A percentile compares a stretch with the other conserved stretches of the same genome.
phyloP scores from a whole-genome alignment of 2,329 filamentous ascomycete species.

The Ascochyta pisi region DNA sequence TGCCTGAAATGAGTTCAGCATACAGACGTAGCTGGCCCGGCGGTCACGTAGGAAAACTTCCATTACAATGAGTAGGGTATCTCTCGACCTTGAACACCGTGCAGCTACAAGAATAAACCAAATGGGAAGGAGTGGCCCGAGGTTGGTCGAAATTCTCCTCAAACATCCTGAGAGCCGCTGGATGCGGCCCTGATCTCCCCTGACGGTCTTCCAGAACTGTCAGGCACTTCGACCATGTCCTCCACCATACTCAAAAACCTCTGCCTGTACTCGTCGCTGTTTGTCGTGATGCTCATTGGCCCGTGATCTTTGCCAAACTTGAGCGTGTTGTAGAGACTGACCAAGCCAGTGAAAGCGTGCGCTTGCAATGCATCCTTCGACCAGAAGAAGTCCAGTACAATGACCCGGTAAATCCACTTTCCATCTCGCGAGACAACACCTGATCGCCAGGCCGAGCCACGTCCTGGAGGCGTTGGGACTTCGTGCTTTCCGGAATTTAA shows the following conservation, averaged over 20 bases:
- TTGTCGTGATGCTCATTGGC: constrained; percentile 77
- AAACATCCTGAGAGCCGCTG: constrained; percentile 17
- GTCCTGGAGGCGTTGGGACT: constrained; percentile 43
- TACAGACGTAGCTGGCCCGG: neutral
- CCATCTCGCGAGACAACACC: constrained; percentile 68
- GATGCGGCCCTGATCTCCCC: constrained; percentile 35
- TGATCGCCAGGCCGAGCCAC: constrained; percentile 62
- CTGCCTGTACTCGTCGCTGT: constrained; percentile 70
- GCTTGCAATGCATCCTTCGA: constrained; percentile 74
- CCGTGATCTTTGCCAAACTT: constrained; percentile 64
- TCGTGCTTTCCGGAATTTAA: constrained; percentile 29
- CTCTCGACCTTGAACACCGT: neutral
- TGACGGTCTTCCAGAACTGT: constrained; percentile 42
- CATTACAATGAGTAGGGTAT: constrained; percentile 1
- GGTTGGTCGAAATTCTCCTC: neutral
- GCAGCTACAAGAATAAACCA: neutral
- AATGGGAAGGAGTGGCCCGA: neutral
- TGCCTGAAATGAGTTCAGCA: too few species aligned
- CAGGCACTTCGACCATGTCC: constrained; percentile 43
- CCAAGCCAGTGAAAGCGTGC: constrained; percentile 68
- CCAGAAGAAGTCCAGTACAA: constrained; percentile 80
- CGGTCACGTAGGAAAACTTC: too few species aligned
- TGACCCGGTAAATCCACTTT: constrained; percentile 70
- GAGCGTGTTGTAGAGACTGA: constrained; percentile 66
- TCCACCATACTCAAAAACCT: constrained; percentile 62